Percentiles rank a stretch among this genome's conserved stretches.
phyloP scores from a whole-genome alignment of 345 rosid species.

The Draba incana region DNA sequence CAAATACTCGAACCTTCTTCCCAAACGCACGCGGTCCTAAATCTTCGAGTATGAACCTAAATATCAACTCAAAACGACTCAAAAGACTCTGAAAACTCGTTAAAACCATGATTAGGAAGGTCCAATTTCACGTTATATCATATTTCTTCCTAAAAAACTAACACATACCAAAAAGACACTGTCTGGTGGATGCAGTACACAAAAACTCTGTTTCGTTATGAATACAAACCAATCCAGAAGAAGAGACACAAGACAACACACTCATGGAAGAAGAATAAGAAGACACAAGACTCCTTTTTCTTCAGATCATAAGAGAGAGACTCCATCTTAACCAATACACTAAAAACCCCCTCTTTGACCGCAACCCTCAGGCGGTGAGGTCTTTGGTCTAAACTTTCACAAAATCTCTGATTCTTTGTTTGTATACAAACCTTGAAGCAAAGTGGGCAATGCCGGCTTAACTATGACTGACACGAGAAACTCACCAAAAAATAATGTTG shows the following conservation, averaged over 20 bases:
- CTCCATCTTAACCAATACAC: conserved; percentile 28
- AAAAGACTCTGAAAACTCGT: too few species aligned
- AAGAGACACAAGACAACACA: conserved; percentile 29
- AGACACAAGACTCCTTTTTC: conserved; percentile 24
- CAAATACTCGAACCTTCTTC: too few species aligned
- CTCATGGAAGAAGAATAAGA: conserved; percentile 24
- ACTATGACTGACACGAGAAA: conserved; percentile 22
- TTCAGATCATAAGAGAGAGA: conserved; percentile 28
- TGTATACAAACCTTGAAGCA: conserved; percentile 33
- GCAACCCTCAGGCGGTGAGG: conserved; percentile 18
- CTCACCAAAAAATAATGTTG: conserved; percentile 35
- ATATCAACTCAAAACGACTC: too few species aligned
- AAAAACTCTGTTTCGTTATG: neutral
- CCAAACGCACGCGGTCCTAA: too few species aligned
- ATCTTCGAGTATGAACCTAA: too few species aligned
- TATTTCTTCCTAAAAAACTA: conserved; percentile 12
- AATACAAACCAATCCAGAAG: conserved; percentile 33
- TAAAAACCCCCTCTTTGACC: conserved; percentile 21
- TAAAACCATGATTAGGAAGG: too few species aligned
- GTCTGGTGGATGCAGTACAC: neutral
- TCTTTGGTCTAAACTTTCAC: conserved; percentile 11
- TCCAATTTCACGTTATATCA: too few species aligned
- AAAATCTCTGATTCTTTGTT: conserved; percentile 29
- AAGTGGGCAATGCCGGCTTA: conserved; percentile 2
- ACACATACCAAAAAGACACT: conserved; percentile 26